These are phyloP conservation scores for Chaetomium tenue DNA, from an alignment of 495 filamentous ascomycete species.

Conservation along the genomic window DNA sequence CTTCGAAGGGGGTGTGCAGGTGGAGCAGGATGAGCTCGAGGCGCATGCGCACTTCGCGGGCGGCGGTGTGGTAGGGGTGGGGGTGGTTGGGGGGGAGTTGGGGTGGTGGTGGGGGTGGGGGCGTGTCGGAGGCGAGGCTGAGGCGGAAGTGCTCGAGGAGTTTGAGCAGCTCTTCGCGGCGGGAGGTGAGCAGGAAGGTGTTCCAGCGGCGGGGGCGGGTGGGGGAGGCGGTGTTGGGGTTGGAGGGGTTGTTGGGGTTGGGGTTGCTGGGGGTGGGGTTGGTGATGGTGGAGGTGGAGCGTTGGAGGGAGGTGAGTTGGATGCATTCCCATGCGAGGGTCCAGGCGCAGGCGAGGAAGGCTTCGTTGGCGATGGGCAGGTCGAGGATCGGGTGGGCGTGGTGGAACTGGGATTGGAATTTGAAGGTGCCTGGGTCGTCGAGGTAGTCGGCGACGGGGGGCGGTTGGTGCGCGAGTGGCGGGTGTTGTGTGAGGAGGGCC, in stretches of 20 bases:
- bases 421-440: conserved; percentile 10
- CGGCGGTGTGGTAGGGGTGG: neutral
- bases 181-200: conserved; percentile 6
- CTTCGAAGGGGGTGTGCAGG: conserved; percentile 55
- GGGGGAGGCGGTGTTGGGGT: neutral
- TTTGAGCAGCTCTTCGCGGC: conserved; percentile 17
- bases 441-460: conserved; percentile 8
- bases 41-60: neutral
- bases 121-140: conserved; percentile 1
- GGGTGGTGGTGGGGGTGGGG: neutral
- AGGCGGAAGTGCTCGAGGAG: conserved; percentile 17
- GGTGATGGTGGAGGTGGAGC: neutral
- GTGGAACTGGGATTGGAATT: neutral
- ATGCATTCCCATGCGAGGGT: conserved; percentile 16
- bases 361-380: conserved; percentile 6
- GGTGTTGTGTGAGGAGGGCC: neutral
- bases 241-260: neutral
- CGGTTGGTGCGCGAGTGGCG: conserved; percentile 6
- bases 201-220: conserved; percentile 9
- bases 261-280: neutral
- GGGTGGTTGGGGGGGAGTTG: neutral
- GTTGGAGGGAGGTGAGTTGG: conserved; percentile 12
- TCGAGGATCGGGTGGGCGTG: neutral
- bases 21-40: conserved; percentile 52
- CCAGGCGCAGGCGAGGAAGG: conserved; percentile 15